phyloP scores from a whole-genome alignment of 768 basidiomycete species.

The Calocera cornea region DNA sequence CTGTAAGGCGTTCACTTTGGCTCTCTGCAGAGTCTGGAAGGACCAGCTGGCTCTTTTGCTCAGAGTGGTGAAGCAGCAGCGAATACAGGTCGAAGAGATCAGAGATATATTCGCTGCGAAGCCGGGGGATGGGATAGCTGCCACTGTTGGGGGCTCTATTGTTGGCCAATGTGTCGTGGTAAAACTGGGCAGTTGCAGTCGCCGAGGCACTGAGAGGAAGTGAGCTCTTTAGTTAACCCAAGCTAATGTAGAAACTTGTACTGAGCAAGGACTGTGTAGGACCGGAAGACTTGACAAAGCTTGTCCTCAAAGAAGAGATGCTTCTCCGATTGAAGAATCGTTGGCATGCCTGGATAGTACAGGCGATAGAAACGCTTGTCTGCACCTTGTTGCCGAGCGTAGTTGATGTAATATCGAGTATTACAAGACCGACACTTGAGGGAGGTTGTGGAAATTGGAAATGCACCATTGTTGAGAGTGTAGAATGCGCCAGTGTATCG shows the following conservation, averaged over 20 bases:
- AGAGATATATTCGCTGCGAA: neutral
- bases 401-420: neutral
- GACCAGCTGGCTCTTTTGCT: neutral
- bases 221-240: neutral
- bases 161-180: neutral
- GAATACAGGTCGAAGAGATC: constrained; percentile 5
- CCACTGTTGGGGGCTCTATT: neutral
- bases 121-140: neutral
- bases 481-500: neutral
- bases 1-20: neutral
- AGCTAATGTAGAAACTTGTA: neutral
- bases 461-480: neutral
- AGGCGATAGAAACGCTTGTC: neutral
- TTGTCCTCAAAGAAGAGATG: neutral
- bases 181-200: neutral
- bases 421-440: neutral
- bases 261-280: neutral
- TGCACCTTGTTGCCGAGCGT: neutral
- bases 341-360: neutral
- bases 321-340: neutral
- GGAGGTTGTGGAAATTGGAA: neutral
- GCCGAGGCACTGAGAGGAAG: neutral
- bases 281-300: neutral
- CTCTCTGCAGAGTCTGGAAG: neutral
- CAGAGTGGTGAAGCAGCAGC: neutral